Conservation (phyloP, 495 filamentous ascomycete genomes). For the Aspergillus sclerotioniger region DNA sequence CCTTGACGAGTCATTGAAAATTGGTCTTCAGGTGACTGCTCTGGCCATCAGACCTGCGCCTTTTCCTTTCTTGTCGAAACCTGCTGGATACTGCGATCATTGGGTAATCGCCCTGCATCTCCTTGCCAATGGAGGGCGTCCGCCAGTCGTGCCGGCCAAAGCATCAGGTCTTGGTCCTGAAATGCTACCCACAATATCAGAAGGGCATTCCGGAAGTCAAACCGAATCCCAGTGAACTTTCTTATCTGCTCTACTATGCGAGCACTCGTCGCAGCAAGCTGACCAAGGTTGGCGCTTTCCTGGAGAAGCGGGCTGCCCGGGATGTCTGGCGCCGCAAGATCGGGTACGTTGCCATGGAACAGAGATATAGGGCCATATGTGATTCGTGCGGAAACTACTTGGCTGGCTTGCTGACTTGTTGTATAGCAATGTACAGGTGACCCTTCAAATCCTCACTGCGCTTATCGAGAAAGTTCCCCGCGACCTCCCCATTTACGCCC, state of each 20-base stretch:
- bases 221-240: constrained; percentile 90
- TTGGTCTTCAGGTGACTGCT: background rate
- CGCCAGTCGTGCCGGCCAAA: constrained; percentile 74
- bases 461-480: constrained; percentile 89
- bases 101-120: constrained; percentile 1
- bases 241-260: constrained; percentile 92
- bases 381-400: background rate
- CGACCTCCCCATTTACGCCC: constrained; percentile 82
- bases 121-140: constrained; percentile 53
- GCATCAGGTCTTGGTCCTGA: constrained; percentile 88
- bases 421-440: constrained; percentile 84
- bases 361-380: background rate
- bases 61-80: background rate
- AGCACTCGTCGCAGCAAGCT: constrained; percentile 90
- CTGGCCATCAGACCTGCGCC: background rate
- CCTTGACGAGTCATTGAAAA: background rate
- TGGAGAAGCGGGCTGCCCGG: constrained; percentile 83
- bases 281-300: constrained; percentile 85
- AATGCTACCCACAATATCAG: constrained; percentile 87
- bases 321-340: constrained; percentile 81
- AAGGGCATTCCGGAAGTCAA: constrained; percentile 88
- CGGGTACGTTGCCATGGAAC: constrained; percentile 57
- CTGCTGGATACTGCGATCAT: background rate
- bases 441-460: constrained; percentile 80
- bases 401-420: constrained; percentile 8